phyloP scores from a whole-genome alignment of 805 yeast genomes.

The Pichia membranifaciens region DNA sequence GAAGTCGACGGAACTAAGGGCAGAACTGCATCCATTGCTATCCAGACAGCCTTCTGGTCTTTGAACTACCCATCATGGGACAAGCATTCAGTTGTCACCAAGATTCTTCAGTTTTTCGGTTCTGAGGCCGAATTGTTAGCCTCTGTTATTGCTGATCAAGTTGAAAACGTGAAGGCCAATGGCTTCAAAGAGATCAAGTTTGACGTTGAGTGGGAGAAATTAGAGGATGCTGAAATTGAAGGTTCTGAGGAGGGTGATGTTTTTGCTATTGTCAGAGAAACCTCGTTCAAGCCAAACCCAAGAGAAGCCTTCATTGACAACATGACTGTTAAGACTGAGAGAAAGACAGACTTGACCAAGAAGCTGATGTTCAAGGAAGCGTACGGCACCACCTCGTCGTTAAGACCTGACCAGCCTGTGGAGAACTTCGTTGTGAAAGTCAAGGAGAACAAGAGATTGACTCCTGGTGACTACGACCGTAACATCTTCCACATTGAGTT shows the following conservation, averaged over 20 bases:
- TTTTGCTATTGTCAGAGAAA: slow-evolving; percentile 41
- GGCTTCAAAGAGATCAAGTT: slow-evolving; percentile 37
- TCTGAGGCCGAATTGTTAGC: slow-evolving; percentile 75
- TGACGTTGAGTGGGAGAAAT: slow-evolving; percentile 27
- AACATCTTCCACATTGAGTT: slow-evolving; percentile 96
- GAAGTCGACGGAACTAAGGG: slow-evolving; percentile 70
- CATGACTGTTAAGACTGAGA: slow-evolving; percentile 32
- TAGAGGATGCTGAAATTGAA: slow-evolving; percentile 16
- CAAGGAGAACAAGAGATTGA: slow-evolving; percentile 84
- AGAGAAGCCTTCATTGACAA: slow-evolving; percentile 44
- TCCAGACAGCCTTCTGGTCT: slow-evolving; percentile 79
- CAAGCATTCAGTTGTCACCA: slow-evolving; percentile 61
- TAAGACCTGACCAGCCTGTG: slow-evolving; percentile 89
- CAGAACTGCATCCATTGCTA: slow-evolving; percentile 64
- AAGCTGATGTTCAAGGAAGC: slow-evolving; percentile 80
- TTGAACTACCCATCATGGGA: slow-evolving; percentile 55
- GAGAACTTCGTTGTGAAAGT: slow-evolving; percentile 83
- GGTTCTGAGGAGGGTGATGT: slow-evolving; percentile 33
- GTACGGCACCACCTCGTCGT: slow-evolving; percentile 44
- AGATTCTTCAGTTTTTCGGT: slow-evolving; percentile 75
- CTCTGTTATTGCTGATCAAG: slow-evolving; percentile 59
- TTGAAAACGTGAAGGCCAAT: slow-evolving; percentile 49
- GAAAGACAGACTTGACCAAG: slow-evolving; percentile 50
- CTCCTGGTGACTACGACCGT: slow-evolving; percentile 85
- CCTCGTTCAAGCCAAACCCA: slow-evolving; percentile 61